A percentile compares a stretch with the other conserved stretches of the same genome.
phyloP scores from a whole-genome alignment of 2,329 filamentous ascomycete species.

The Botrytis sinoallii region DNA sequence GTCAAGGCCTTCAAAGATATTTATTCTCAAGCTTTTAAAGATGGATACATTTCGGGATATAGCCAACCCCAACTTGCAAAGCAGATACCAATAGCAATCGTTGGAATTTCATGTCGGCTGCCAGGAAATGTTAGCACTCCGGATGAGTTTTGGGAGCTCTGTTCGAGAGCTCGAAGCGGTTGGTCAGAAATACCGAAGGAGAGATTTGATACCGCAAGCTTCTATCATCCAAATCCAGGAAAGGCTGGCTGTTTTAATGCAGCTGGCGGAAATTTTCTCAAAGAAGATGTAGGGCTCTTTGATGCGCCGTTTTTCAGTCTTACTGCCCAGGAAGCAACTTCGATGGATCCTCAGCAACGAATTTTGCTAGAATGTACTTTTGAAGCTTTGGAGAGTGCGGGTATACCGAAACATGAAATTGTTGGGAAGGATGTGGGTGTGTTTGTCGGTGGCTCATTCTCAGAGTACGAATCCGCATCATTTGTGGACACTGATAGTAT shows the following conservation, averaged over 20 bases:
- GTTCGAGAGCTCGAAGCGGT: constrained; percentile 55
- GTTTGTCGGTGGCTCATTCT: constrained; percentile 25
- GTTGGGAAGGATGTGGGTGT: constrained; percentile 28
- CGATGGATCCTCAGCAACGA: constrained; percentile 37
- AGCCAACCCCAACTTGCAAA: constrained; percentile 16
- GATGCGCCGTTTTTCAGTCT: constrained; percentile 19
- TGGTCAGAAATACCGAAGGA: constrained; percentile 21
- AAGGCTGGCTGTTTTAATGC: constrained; percentile 19
- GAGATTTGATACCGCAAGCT: constrained; percentile 16
- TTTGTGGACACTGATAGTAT: constrained; percentile 47
- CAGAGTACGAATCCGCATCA: constrained; percentile 18
- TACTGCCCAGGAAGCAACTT: constrained; percentile 28
- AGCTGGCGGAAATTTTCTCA: constrained; percentile 11
- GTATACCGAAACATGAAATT: constrained; percentile 22
- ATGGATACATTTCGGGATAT: constrained; percentile 19
- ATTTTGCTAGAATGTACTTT: constrained; percentile 33
- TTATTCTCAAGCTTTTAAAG: constrained; percentile 18
- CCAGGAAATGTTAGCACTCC: constrained; percentile 46
- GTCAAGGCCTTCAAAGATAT: constrained; percentile 16
- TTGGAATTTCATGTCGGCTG: constrained; percentile 52
- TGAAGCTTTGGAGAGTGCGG: constrained; percentile 34
- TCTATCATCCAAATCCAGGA: constrained; percentile 18
- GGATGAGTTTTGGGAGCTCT: constrained; percentile 70
- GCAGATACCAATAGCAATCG: constrained; percentile 44
- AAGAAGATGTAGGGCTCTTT: constrained; percentile 16